Base-by-base conservation (phyloP, 208 protist species). In the Novymonas esmeraldas region DNA sequence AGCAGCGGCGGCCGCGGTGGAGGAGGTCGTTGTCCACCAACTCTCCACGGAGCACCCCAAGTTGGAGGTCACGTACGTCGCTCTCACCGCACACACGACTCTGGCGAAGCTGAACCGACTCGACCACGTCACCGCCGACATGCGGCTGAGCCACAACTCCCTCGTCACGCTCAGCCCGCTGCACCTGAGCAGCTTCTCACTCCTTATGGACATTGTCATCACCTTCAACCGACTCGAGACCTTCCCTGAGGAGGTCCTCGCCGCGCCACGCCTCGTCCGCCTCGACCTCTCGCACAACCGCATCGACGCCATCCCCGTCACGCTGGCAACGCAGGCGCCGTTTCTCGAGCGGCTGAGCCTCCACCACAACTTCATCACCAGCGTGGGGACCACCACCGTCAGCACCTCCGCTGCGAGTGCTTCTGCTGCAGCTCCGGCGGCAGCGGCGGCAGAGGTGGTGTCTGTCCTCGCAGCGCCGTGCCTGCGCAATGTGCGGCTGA, bases 261-360 rank as follows among this genome's bases (percentile, higher is more conserved):
- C n/a, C 20, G 84, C 76, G 13, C 84, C 86, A 63, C 67, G 73
- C 5, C 73, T 95, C 22, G 56, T 79, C 49, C 76, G 78, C 13
- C 76, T 95, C 18, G 87, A 93, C 68, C 73, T 95, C 26, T 92
- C 85, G 11, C 60, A 79, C 70, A 95, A 95, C 66, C 68, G 63
- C 60, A 93, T 95, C 48, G 38, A 49, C 34, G 44, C 63, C 55
- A 77, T 95, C 24, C 83, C 90, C 4, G n/a, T 58, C 1, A 38
- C 60, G 5, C 51, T 93, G 14, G 42, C 39, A 2, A 58, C 34
- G 0, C 36, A 59, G 18, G 81, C 84, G 10, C 58, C 42, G 24
- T 80, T 85, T 22, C 73, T 95, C 14, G 70, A 87, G 78, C 72
- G 69, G 24, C 70, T 95, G 11, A 84, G 77, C 45, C 70, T 95